phyloP scores from a whole-genome alignment of 208 protist genomes.

The Crithidia sp. region DNA sequence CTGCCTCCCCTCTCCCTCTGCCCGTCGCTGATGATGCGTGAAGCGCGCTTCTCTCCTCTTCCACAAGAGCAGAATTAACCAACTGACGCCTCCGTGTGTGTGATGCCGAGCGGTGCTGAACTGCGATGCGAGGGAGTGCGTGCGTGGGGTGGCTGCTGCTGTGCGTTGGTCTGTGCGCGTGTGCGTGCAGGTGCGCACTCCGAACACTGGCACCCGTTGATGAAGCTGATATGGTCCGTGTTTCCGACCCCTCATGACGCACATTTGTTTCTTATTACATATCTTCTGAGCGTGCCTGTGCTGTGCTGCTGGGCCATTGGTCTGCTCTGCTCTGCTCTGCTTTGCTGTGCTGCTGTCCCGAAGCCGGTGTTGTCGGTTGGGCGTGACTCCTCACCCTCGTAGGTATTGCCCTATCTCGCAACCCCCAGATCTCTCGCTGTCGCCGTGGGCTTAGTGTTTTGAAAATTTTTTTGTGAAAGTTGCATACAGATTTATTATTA shows the following conservation, averaged over 20 bases:
- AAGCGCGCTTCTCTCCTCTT: slow-evolving; percentile 48
- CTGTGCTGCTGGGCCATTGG: neutral
- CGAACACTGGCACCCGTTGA: slow-evolving; percentile 29
- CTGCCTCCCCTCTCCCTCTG: neutral
- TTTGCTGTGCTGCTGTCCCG: neutral
- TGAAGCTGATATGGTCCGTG: slow-evolving; percentile 86
- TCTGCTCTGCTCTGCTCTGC: neutral
- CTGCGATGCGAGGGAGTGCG: neutral
- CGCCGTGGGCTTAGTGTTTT: neutral
- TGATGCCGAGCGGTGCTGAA: slow-evolving; percentile 43
- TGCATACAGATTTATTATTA: too few relatives aligned
- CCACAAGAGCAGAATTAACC: slow-evolving; percentile 58
- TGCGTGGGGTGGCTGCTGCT: neutral
- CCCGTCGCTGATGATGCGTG: slow-evolving; percentile 46
- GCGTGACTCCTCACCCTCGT: slow-evolving; percentile 30
- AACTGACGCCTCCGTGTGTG: slow-evolving; percentile 27
- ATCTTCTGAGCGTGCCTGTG: slow-evolving; percentile 51
- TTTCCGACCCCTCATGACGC: slow-evolving; percentile 73
- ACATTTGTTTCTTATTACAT: slow-evolving; percentile 53
- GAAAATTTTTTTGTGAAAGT: too few relatives aligned
- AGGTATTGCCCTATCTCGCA: slow-evolving; percentile 37
- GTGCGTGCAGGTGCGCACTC: neutral
- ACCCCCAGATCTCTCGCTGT: slow-evolving; percentile 31
- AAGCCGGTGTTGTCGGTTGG: slow-evolving; percentile 52
- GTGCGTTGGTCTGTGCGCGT: neutral